These are phyloP conservation scores for Trichoderma breve DNA, from an alignment of 2,329 filamentous ascomycete species.

Conservation along the genomic window DNA sequence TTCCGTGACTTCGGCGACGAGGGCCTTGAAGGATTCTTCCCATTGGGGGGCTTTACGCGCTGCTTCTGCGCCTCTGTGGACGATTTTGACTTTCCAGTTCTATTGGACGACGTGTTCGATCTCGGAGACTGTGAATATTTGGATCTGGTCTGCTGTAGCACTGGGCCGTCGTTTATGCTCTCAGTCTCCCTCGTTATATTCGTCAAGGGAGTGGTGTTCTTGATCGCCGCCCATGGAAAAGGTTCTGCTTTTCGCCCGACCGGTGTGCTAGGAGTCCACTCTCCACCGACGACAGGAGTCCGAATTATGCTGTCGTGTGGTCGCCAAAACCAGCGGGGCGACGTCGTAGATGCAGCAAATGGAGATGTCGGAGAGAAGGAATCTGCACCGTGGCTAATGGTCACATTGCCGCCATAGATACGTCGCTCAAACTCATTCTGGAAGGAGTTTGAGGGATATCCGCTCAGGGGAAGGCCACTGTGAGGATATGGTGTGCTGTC, in stretches of 20 bases:
- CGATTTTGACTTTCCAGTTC: conserved; percentile 4
- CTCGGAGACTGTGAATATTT: conserved; percentile 16
- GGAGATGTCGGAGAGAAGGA: conserved; percentile 22
- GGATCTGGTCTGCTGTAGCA: background rate
- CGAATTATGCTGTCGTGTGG: conserved; percentile 23
- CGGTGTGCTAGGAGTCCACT: conserved; percentile 23
- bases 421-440: conserved; percentile 16
- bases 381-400: conserved; percentile 7
- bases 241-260: conserved; percentile 26
- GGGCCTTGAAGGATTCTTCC: conserved; percentile 24
- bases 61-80: conserved; percentile 1
- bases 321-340: conserved; percentile 26
- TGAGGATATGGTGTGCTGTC: conserved; percentile 33
- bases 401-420: conserved; percentile 25
- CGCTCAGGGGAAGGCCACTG: conserved; percentile 25
- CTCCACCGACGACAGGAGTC: conserved; percentile 22
- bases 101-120: conserved; percentile 20
- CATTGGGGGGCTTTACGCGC: background rate
- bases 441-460: conserved; percentile 23
- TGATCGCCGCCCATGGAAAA: conserved; percentile 28
- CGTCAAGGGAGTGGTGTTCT: background rate
- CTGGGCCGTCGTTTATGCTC: background rate
- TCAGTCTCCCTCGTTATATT: background rate
- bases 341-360: conserved; percentile 25
- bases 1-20: conserved; percentile 38